phyloP scores from a whole-genome alignment of 148 eudicot species.

The Bassia scoparia region DNA sequence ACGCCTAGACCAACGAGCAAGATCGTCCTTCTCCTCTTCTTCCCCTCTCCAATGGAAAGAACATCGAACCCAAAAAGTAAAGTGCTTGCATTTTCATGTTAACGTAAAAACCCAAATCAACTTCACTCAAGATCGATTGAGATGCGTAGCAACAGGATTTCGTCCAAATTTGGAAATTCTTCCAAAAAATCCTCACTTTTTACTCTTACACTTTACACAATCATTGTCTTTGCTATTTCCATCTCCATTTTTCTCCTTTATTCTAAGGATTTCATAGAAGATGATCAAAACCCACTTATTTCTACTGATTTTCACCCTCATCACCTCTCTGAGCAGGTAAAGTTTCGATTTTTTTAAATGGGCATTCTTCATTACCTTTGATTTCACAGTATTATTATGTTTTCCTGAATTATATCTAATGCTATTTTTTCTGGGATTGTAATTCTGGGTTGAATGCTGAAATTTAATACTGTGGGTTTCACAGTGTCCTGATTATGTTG shows the following conservation, averaged over 20 bases:
- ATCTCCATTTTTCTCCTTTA: slow-evolving; percentile 34
- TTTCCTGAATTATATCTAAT: background rate
- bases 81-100: background rate
- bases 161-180: background rate
- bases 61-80: background rate
- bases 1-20: no score
- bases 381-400: background rate
- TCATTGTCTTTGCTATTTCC: slow-evolving; percentile 36
- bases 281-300: slow-evolving; percentile 28
- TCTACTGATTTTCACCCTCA: slow-evolving; percentile 20
- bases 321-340: slow-evolving; percentile 29
- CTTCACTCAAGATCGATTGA: background rate
- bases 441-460: background rate
- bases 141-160: background rate
- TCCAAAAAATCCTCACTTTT: slow-evolving; percentile 30
- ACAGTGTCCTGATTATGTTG: background rate
- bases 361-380: background rate
- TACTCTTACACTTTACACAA: slow-evolving; percentile 30
- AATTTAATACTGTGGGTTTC: background rate
- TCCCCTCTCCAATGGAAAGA: no score
- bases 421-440: background rate
- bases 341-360: background rate
- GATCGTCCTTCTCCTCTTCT: no score
- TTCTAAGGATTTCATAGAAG: slow-evolving; percentile 34
- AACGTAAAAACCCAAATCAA: background rate